These are phyloP conservation scores for Narthecium ossifragum DNA, from an alignment of 106 monocot species.

Conservation along the genomic window DNA sequence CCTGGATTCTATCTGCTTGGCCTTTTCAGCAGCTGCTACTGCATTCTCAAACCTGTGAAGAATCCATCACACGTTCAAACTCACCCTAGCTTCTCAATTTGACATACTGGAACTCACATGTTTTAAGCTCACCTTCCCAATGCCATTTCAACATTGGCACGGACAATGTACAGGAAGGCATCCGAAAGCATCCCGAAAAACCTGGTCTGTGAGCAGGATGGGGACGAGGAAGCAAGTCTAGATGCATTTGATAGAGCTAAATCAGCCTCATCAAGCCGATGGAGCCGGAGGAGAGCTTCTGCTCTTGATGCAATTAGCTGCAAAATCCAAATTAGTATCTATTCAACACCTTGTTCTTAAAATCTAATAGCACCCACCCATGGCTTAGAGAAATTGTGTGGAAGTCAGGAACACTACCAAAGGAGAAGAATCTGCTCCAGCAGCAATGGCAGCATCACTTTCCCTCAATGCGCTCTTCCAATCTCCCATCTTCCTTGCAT, in stretches of 20 bases:
- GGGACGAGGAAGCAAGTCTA: constrained; percentile 24
- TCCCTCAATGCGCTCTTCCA: constrained; percentile 60
- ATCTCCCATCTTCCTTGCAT: constrained; percentile 41
- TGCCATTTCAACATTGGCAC: constrained; percentile 76
- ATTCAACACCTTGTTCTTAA: too few relatives aligned
- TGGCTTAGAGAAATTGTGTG: too few relatives aligned
- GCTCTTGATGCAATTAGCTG: constrained; percentile 65
- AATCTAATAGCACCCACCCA: neutral
- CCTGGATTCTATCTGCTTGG: constrained; percentile 28
- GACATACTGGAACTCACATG: constrained; percentile 3
- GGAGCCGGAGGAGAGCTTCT: constrained; percentile 75
- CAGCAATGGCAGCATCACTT: constrained; percentile 47
- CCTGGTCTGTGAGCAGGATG: constrained; percentile 17
- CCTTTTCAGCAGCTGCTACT: constrained; percentile 37
- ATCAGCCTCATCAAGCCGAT: constrained; percentile 71
- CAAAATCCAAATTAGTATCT: constrained; percentile 10
- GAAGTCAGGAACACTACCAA: too few relatives aligned
- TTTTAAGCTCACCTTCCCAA: constrained; percentile 60
- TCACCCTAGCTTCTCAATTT: neutral
- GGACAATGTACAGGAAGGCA: constrained; percentile 54
- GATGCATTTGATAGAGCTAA: constrained; percentile 29
- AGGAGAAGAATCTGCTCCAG: constrained; percentile 55
- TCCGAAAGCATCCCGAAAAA: constrained; percentile 45
- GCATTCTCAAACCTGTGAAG: constrained; percentile 60
- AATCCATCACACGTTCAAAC: constrained; percentile 6